Base-by-base conservation (phyloP, 2,329 filamentous ascomycete species). In the Penicillium sp. region DNA sequence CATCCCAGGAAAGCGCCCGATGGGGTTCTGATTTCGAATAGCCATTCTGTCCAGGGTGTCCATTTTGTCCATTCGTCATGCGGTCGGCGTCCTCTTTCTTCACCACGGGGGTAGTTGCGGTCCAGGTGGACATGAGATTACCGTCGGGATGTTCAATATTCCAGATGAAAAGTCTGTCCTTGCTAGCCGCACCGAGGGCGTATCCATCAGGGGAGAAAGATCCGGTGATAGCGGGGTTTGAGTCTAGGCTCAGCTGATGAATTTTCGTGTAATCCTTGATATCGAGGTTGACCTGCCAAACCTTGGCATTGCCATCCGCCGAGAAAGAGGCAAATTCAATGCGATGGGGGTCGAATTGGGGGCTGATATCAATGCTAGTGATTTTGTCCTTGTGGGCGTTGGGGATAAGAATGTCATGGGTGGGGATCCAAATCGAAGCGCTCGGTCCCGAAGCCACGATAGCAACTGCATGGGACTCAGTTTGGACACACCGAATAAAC, bases 1-100 rank as follows among this genome's bases (percentile, higher is more conserved):
- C 74, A 67, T 82, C 81, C 82, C 82, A 84, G 31, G 75, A 76
- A 51, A 84, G 69, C 29, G 75, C 73, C 47, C 78, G 72, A 60
- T 78, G 73, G 10, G 69, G 68, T 19, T 69, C 58, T 10, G 65
- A 54, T 15, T 66, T 64, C 13, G 57, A 31, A 47, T 57, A 63
- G 25, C 68, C 75, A 59, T 77, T 76, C 33, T 75, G 63, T 37
- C 74, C 75, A 57, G 75, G 19, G 29, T 52, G 50, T 52, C 38
- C 50, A 27, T 77, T 75, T 19, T 76, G 64, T 41, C 75, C 76
- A 55, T 75, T 75, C 10, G 65, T 64, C 17, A 68, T 54, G 25
- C 67, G 71, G 35, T 69, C 65, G 19, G 67, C 58, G 27, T 75
- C 73, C 49, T 71, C 71, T 43, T 74, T 72, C 10, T 69, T 66